These are phyloP conservation scores for Pisolithus microcarpus DNA, from an alignment of 768 basidiomycete genomes.

Conservation along the genomic window DNA sequence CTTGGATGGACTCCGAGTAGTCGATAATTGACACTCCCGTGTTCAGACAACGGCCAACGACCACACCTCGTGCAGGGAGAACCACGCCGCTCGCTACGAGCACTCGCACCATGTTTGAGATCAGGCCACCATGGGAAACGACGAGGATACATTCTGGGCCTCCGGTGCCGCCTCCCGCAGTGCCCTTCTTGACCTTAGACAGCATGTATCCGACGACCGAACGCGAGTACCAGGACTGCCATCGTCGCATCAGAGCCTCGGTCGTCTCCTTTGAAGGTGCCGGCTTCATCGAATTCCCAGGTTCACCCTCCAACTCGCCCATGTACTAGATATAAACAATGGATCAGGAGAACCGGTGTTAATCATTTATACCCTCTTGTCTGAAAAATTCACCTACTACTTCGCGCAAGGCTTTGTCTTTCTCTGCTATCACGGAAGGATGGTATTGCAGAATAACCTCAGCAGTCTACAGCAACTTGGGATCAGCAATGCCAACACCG, in stretches of 20 bases:
- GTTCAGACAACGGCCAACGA: slow-evolving; percentile 18
- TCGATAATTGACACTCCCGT: slow-evolving; percentile 51
- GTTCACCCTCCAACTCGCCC: slow-evolving; percentile 55
- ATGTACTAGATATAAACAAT: slow-evolving; percentile 37
- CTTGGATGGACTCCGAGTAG: slow-evolving; percentile 27
- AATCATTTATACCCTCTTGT: neutral
- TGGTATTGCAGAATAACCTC: slow-evolving; percentile 54
- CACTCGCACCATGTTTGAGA: neutral
- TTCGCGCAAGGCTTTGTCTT: slow-evolving; percentile 50
- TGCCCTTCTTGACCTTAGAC: slow-evolving; percentile 11
- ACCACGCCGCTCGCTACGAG: slow-evolving; percentile 10
- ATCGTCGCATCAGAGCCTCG: slow-evolving; percentile 41
- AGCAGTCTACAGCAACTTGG: slow-evolving; percentile 46
- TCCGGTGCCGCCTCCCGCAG: slow-evolving; percentile 27
- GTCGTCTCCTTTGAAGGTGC: slow-evolving; percentile 21
- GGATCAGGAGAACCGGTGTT: neutral
- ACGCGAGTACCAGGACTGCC: slow-evolving; percentile 54
- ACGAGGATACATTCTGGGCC: slow-evolving; percentile 39
- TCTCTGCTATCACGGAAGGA: slow-evolving; percentile 36
- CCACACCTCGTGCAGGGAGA: slow-evolving; percentile 14
- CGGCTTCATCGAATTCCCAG: slow-evolving; percentile 7
- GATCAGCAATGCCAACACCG: neutral
- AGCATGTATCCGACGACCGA: slow-evolving; percentile 31
- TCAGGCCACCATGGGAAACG: slow-evolving; percentile 10
- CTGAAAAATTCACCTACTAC: slow-evolving; percentile 37